Conservation (phyloP, 129 eudicot genomes). For the sunflower (Helianthus annuus) region DNA sequence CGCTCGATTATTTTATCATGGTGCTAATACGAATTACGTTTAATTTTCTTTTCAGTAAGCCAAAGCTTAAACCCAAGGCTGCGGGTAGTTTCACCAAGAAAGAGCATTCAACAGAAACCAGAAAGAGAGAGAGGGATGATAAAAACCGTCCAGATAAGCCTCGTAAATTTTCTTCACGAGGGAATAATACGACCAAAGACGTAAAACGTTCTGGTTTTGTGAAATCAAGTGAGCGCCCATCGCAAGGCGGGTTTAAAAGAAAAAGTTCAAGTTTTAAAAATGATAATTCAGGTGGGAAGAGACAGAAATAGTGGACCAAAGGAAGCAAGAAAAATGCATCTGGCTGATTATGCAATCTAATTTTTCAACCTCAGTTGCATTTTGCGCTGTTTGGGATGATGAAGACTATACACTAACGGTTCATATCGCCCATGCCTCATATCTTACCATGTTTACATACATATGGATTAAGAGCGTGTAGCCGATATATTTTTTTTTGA, state of each 20-base stretch:
- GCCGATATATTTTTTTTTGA: neutral
- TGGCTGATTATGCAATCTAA: conserved; percentile 5
- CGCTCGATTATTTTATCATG: neutral
- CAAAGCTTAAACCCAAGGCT: conserved; percentile 41
- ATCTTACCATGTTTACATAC: neutral
- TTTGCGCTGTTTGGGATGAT: neutral
- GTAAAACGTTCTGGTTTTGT: conserved; percentile 22
- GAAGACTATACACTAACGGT: conserved; percentile 5
- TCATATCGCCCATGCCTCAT: neutral
- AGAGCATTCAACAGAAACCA: conserved; percentile 36
- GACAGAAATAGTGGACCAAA: conserved; percentile 25
- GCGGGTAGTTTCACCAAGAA: conserved; percentile 32
- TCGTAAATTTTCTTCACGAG: conserved; percentile 27
- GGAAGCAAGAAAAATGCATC: conserved; percentile 29
- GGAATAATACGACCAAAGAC: conserved; percentile 20
- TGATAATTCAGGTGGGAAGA: conserved; percentile 28
- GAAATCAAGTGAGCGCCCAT: conserved; percentile 17
- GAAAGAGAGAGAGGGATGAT: conserved; percentile 51
- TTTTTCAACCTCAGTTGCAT: neutral
- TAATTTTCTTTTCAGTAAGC: conserved; percentile 43
- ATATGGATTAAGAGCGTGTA: neutral
- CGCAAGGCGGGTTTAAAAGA: conserved; percentile 24
- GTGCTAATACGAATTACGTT: neutral
- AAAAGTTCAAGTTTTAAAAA: conserved; percentile 24
- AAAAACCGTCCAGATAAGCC: conserved; percentile 24